phyloP scores from a whole-genome alignment of 441 rosid genomes.

The Sinapis alba region DNA sequence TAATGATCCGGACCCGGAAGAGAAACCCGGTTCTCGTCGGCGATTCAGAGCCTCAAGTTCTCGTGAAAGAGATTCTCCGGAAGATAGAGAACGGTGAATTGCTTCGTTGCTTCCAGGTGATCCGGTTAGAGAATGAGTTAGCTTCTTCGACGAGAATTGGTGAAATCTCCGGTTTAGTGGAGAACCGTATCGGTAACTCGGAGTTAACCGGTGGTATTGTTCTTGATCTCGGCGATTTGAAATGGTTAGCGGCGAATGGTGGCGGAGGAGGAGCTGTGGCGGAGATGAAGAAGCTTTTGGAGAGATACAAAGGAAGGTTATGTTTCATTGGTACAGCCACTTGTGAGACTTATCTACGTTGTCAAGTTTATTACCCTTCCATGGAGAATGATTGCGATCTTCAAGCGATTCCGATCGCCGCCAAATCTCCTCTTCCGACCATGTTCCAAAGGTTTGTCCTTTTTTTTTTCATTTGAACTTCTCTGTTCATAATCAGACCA shows the following conservation, averaged over 20 bases:
- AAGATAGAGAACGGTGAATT: constrained; percentile 66
- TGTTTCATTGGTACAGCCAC: constrained; percentile 94
- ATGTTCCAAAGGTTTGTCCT: constrained; percentile 63
- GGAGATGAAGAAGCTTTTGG: constrained; percentile 70
- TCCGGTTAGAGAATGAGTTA: constrained; percentile 66
- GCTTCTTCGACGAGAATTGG: constrained; percentile 44
- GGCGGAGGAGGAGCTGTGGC: constrained; percentile 53
- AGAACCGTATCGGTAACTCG: constrained; percentile 44
- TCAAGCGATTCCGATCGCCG: constrained; percentile 84
- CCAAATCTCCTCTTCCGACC: constrained; percentile 58
- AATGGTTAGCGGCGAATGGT: constrained; percentile 83
- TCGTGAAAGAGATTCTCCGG: constrained; percentile 66
- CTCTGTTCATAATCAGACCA: background rate
- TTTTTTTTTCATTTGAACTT: background rate
- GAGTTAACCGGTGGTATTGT: constrained; percentile 60
- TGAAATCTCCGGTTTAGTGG: constrained; percentile 60
- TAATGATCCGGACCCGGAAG: constrained; percentile 62
- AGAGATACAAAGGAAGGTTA: constrained; percentile 51
- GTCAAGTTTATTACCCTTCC: constrained; percentile 87
- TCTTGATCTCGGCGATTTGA: constrained; percentile 88
- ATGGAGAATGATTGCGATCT: constrained; percentile 97
- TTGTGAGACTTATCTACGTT: constrained; percentile 89
- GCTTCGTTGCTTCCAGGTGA: constrained; percentile 58
- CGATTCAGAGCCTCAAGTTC: constrained; percentile 68
- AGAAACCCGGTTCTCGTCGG: constrained; percentile 93